Base-by-base conservation (phyloP, 495 filamentous ascomycete genomes). In the Barbatosphaeria neglecta region DNA sequence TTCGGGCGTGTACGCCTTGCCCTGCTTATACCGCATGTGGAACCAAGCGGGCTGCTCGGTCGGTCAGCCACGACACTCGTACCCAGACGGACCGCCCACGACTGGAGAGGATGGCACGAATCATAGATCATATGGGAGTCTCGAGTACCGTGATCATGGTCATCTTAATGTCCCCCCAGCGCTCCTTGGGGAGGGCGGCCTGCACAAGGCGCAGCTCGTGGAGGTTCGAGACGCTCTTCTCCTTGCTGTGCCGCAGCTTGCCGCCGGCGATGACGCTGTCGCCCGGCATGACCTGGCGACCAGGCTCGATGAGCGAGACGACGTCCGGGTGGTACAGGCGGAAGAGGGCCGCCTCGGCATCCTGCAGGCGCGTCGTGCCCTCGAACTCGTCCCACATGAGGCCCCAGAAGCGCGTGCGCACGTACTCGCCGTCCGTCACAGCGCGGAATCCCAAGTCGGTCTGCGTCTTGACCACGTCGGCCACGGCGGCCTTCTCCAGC, bases 251-350 rank as follows among this genome's bases (percentile, higher is more conserved):
- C 60, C 72, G 74, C 57, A 87, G 81, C 68, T 86, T 86, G 52
- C 77, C 73, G 1, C 75, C 82, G 52, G 84, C 87, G 46, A 90
- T 66, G 35, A 86, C 82, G 7, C 74, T 80, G 61, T 87, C 83
- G 23, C 78, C 81, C 6, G 84, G 83, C 70, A 85, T 84, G 59
- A 82, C 66, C 46, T 84, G 74, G 49, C 78, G 75, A 23, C 57
- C 64, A 42, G 52, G 53, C 57, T 74, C 67, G 51, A 70, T 69
- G 64, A 90, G 82, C 24, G 80, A 84, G 22, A 83, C 80, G 46
- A 92, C 80, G 55, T 90, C 85, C 9, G 87, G 87, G 47, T 87
- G 81, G 56, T 88, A 88, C 19, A 74, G 65, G 11, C 83, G 75
- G 66, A 87, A 88, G 55, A 85, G 76, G 77, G 52, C 45, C 8